A percentile compares a stretch with the other conserved stretches of the same genome.
These are phyloP conservation scores for Fusarium denticulatum DNA, from an alignment of 2,329 filamentous ascomycete genomes.

Conservation along the genomic window DNA sequence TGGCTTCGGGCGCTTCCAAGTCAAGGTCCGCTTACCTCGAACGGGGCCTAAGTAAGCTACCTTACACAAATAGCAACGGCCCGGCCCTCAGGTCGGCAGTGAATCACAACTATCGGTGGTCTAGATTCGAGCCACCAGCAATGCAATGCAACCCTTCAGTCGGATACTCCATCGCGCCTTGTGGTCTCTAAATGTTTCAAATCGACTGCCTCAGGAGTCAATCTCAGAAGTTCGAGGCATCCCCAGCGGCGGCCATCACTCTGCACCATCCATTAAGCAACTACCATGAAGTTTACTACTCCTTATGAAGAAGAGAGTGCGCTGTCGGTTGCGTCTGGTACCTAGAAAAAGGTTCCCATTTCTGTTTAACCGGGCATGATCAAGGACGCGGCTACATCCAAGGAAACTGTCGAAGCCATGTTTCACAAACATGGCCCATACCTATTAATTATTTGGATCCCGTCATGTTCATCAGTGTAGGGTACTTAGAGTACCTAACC, in stretches of 20 bases:
- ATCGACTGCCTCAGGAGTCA: conserved; percentile 8
- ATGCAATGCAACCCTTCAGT: conserved; percentile 36
- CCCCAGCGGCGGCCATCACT: neutral
- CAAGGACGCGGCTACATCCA: neutral
- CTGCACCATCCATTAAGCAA: neutral
- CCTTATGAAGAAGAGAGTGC: neutral
- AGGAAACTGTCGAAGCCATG: conserved; percentile 8
- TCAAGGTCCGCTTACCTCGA: conserved; percentile 19
- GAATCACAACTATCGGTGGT: conserved; percentile 29
- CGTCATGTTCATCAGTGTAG: neutral
- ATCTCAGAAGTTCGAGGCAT: neutral
- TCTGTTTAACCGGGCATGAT: neutral
- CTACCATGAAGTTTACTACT: neutral
- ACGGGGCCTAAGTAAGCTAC: conserved; percentile 22
- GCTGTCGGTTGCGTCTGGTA: neutral
- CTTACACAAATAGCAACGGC: conserved; percentile 31
- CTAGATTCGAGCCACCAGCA: conserved; percentile 27
- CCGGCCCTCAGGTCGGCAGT: conserved; percentile 29
- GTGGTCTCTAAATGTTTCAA: conserved; percentile 24
- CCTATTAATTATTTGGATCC: neutral
- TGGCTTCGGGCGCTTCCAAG: conserved; percentile 17
- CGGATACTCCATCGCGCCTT: conserved; percentile 19
- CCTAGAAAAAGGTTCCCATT: neutral
- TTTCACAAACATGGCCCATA: conserved; percentile 20
- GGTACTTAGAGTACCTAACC: neutral